Evolutionary conservation across 257 asterid genomes (phyloP), one percentile per base, ranked within the genome.

Genomic region (Nicotiana obtusifolia): DNA sequence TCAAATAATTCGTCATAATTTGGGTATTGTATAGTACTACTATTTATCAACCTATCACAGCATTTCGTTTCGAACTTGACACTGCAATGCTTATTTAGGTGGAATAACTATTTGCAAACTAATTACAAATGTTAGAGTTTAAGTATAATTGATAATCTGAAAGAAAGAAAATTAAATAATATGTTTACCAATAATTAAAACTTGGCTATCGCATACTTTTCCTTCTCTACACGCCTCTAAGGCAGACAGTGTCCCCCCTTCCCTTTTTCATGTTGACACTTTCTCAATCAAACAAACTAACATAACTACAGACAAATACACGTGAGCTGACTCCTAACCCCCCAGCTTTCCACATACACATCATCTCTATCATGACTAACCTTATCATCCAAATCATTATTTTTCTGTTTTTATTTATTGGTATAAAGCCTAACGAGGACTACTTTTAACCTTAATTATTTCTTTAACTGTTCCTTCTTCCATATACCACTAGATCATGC

Each of bases 251-350:
- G n/a, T 69, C 6, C 4, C 31, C 5, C n/a, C 10, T 69, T 41
- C 35, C 5, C 52, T 13, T 69, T 41, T 20, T 68, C 26, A 20
- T 20, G 13, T 20, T 41, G 57, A 41, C 53, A 69, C 57, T 69
- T 69, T 69, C 13, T 37, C 57, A 37, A 69, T 41, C 10, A 41
- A 41, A 35, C 2, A 64, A 62, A 11, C 14, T 0, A 7, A 69
- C 44, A 37, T 37, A 20, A 11, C n/a, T 41, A 69, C n/a, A 68
- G 35, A 69, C 78, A 69, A 71, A 71, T 71, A 24, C 78, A 41
- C 78, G 78, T 41, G 78, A 71, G 59, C 78, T 71, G 78, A 41
- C 78, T 71, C 78, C 78, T 22, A 44, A n/a, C n/a, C 35, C 78
- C 4, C 14, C 13, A 4, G 14, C 59, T 69, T 69, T 69, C 78